A percentile compares a stretch with the other conserved stretches of the same genome.
Evolutionary conservation across 257 asterid species (phyloP).

Genomic region (Eucommia ulmoides): DNA sequence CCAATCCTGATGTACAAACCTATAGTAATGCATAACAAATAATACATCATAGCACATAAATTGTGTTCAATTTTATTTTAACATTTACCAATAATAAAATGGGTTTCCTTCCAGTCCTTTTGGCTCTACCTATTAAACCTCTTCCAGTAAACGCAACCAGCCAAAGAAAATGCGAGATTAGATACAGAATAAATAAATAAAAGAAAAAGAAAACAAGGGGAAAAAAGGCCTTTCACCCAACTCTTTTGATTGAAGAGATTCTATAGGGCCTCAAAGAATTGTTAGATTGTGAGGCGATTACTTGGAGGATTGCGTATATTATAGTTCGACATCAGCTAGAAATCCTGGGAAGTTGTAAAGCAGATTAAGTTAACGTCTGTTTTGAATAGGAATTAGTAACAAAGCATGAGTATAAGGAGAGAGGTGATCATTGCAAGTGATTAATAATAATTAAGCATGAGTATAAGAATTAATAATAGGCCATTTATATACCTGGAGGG

Average conservation of each 20-base stretch:
- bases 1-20: slow-evolving; percentile 76
- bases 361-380: too few species aligned
- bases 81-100: slow-evolving; percentile 61
- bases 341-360: too few species aligned
- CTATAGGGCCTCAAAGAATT: slow-evolving; percentile 1
- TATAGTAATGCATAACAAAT: slow-evolving; percentile 14
- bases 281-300: slow-evolving; percentile 8
- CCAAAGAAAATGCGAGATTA: slow-evolving; percentile 2
- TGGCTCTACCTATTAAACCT: slow-evolving; percentile 48
- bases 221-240: neutral
- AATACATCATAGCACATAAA: slow-evolving; percentile 1
- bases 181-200: too few species aligned
- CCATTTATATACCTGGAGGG: slow-evolving; percentile 83
- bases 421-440: too few species aligned
- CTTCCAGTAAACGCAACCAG: slow-evolving; percentile 67
- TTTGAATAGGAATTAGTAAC: too few species aligned
- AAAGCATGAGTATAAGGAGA: too few species aligned
- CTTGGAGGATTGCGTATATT: too few species aligned
- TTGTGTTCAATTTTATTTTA: neutral
- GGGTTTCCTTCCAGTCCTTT: slow-evolving; percentile 95
- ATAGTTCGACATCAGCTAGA: too few species aligned
- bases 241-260: neutral
- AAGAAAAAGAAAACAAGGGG: too few species aligned
- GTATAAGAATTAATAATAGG: too few species aligned
- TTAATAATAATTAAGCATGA: too few species aligned